Base-by-base conservation (phyloP, 495 filamentous ascomycete genomes). In the Entonaema liquescens region DNA sequence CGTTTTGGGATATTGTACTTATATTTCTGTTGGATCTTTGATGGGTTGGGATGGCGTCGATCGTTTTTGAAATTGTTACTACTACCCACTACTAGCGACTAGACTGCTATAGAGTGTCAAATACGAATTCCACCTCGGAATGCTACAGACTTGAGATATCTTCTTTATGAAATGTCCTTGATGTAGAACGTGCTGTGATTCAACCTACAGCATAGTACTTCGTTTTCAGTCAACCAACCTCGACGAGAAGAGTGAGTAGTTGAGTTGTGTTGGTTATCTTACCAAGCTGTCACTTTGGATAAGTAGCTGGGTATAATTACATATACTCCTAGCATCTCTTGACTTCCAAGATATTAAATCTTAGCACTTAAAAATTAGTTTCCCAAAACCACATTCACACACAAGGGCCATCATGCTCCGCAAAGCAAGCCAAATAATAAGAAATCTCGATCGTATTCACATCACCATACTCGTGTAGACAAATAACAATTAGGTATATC, bases 381-480 rank as follows among this genome's bases (percentile, higher is more conserved):
- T 8, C 2, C 8, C 3, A 47, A 47, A 23, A 47, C 8, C 9
- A 1, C 9, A 47, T 47, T 47, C 9, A 21, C 42, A 11, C 19
- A 44, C 17, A 19, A 17, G 5, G 2, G 2, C n/a, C 40, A 17
- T 5, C n/a, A 17, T 2, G 11, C 17, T 2, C 17, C 11, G 40
- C 17, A 21, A 47, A 47, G 31, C 21, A 2, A 47, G 19, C 42
- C 42, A 47, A 47, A 19, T 13, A 47, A 19, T 9, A 47, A 47
- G 42, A 47, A 47, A 23, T 47, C 42, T 47, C 31, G 11, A 47
- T 47, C 42, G 42, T 47, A 47, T 47, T 47, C 42, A 47, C 42
- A 47, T 47, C 42, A 47, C 42, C 42, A 47, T 47, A 19, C 42
- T 47, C 42, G 9, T 47, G 42, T 47, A 21, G 19, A 47, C 17